Evolutionary conservation across 192 early-diverging fungal genomes (phyloP), one percentile per base, ranked within the genome.

Genomic region (Paraglomus brasilianum): DNA sequence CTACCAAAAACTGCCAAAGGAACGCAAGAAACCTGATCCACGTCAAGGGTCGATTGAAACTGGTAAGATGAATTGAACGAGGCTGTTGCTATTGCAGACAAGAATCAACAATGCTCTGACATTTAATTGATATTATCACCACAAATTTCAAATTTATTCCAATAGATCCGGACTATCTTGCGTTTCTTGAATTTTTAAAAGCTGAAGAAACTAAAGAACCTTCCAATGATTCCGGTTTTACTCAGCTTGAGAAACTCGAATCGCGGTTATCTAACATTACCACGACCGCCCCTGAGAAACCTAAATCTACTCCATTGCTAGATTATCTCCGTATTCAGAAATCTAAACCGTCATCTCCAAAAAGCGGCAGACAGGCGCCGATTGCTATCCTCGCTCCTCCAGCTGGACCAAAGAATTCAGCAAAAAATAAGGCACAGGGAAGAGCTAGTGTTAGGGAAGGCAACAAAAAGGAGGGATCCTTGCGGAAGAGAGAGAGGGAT

Each of bases 11-110:
- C 70, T 86, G 30, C 88, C 91, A 19, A 88, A 85, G 49, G 86
- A 85, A 38, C 82, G 78, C 69, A 83, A 85, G 62, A 83, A 86
- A 69, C 38, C 74, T 0, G 90, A 93, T 63, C 53, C 84, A n/a
- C 75, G 87, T 45, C 86, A 88, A 78, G 89, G 87, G 45, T 93
- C 92, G 0, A 91, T 93, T 49, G 88, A 93, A 38, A 62, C 82
- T 59, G 91, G 89, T 90, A 80, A 17, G 2, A 7, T 22, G 5
- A 30, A 24, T 8, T 13, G 42, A 36, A 59, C 10, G 22, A 40
- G 39, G 6, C 46, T 60, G 22, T 21, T 58, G 38, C 30, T 13
- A 45, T 66, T 2, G 2, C 55, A 55, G 39, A 17, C n/a, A 60
- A 22, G 21, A n/a, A 60, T 17, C n/a, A 53, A n/a, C n/a, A 53